Base-by-base conservation (phyloP, 495 filamentous ascomycete genomes). In the Saxophila tyrrhenica region DNA sequence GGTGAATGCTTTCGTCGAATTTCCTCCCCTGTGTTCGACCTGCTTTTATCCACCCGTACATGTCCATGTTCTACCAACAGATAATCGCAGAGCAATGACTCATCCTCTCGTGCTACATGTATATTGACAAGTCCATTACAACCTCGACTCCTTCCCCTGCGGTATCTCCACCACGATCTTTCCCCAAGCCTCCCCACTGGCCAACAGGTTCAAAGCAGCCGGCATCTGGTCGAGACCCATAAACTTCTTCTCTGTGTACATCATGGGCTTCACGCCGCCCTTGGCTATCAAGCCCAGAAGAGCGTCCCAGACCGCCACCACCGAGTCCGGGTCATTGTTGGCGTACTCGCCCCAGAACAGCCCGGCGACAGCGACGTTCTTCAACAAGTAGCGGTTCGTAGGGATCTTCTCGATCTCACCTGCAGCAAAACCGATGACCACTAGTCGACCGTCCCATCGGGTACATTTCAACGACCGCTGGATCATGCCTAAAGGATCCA, bases 141-240 rank as follows among this genome's bases (percentile, higher is more conserved):
- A 56, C 65, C 70, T 75, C 52, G 73, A 84, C 63, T 71, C 74
- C 8, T 73, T 70, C 23, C 78, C 73, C 51, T 87, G 83, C 16
- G 83, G 78, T 17, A 95, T 75, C 67, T 84, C 84, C 2, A 95
- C 85, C 0, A 95, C 86, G 1, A 95, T 89, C 76, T 95, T 95
- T 0, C 89, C 89, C 89, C 89, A 95, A 0, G 87, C 94, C 60
- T 84, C 87, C 42, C 89, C 72, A 10, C 78, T 76, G 0, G 85
- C 89, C 29, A 95, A 71, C 16, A 82, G 81, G 63, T 82, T 72
- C 62, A 95, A 68, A 0, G 89, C 89, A 51, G 75, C 75, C 0
- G 83, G 80, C 20, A 95, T 77, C 54, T 75, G 81, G 64, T 92
- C 86, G 51, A 95, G 67, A 0, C 89, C 89, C 25, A 83, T 77